Evolutionary conservation across 257 asterid species (phyloP), one percentile per base, ranked within the genome.

Genomic region (Lycium ferocissimum): DNA sequence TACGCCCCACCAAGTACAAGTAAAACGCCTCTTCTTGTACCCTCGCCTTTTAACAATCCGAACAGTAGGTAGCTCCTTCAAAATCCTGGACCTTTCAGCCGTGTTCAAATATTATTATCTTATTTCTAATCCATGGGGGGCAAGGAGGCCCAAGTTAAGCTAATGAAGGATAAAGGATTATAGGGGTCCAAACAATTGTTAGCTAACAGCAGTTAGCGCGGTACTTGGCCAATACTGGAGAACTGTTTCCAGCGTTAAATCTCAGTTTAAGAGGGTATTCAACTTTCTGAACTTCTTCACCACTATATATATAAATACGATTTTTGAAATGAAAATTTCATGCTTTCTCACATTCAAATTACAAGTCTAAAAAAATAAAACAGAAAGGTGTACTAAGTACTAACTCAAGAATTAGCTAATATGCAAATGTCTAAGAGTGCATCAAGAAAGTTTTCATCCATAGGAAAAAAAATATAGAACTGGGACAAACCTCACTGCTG

Each of bases 401-500:
- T 20, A 73, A 6, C 5, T 73, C n/a, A 75, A 75, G 40, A 75
- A 20, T 12, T 53, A 75, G 4, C 81, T 12, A 75, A n/a, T 47
- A 75, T 47, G 81, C 33, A 20, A 75, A 20, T 22, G 81, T 49
- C 61, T 47, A 75, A 14, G 43, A 49, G 61, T 49, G 43, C 61
- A 47, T 75, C 13, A 49, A 14, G 9, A 7, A 47, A 75, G 40
- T 75, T 75, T 26, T 2, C 81, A 73, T 51, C 11, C 38, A 47
- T 47, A 10, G 6, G 51, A 78, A 33, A 40, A 66, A 83, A 17
- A 75, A 54, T 85, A 79, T 37, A 59, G 63, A 66, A 73, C 82
- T 82, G 87, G 83, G 86, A 93, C 98, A 62, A 85, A 95, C 99
- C 99, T 95, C 99, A 87, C 95, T 91, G 80, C 92, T 86, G 82